Conservation (phyloP, 805 yeast species). For the Hermanozyma aechmeae region DNA sequence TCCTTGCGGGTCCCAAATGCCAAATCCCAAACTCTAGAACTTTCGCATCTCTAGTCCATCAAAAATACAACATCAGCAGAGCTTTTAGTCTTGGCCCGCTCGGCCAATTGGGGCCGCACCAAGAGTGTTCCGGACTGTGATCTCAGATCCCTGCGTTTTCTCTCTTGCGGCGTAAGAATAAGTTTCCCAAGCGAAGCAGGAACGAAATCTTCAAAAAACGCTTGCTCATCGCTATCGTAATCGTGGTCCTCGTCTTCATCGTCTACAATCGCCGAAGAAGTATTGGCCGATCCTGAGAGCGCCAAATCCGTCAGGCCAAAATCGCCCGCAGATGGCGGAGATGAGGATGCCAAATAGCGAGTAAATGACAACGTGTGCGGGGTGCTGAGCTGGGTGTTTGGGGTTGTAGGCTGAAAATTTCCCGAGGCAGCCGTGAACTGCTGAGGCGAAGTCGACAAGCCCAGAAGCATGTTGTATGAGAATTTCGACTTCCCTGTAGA, state of each 20-base stretch:
- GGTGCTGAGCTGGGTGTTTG: neutral
- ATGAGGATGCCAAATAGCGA: too few species aligned
- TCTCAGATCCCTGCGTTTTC: constrained; percentile 58
- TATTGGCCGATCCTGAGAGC: too few species aligned
- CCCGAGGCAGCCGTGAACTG: too few species aligned
- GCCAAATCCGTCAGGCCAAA: neutral
- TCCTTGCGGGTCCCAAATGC: too few species aligned
- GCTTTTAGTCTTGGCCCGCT: constrained; percentile 1
- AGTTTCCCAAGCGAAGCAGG: constrained; percentile 77
- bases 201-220: constrained; percentile 65
- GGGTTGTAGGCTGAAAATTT: too few species aligned
- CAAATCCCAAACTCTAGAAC: too few species aligned
- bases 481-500: too few species aligned
- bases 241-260: constrained; percentile 13
- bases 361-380: neutral
- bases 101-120: constrained; percentile 20
- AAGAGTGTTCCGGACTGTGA: constrained; percentile 36
- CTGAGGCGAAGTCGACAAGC: too few species aligned
- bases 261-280: constrained; percentile 24
- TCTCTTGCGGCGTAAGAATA: constrained; percentile 68
- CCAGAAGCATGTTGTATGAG: too few species aligned
- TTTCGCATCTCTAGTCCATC: constrained; percentile 22
- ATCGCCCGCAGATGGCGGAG: neutral
- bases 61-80: constrained; percentile 26
- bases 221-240: constrained; percentile 14